Evolutionary conservation across 1,139 yeast genomes (phyloP), one percentile per base, ranked within the genome.

Genomic region (Chernovozyma sophiae-reginae): DNA sequence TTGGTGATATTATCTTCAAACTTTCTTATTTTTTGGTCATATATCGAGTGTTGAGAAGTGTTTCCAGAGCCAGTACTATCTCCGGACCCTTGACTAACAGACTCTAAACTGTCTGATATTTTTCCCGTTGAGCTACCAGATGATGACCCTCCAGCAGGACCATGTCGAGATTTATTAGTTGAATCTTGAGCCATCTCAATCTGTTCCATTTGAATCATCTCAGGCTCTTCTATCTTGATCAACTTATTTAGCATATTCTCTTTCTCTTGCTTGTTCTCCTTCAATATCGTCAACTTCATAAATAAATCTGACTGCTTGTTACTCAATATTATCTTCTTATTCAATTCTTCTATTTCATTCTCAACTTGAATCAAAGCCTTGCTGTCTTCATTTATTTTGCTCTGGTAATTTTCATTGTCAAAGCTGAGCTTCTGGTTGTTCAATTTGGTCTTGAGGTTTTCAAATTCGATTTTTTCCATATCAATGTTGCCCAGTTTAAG

Each of bases 251-350:
- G 43, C 1, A 63, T 60, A 3, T 49, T 46, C 27, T 50, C 51
- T 37, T 60, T 61, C 25, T 55, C 47, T 4, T 43, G 42, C 8
- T 55, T 48, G 33, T 69, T 66, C 31, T 69, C 74, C 15, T 52
- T 53, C 13, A 80, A 49, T 28, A 77, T 53, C 0, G 69, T 62
- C 2, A 76, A 49, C 45, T 72, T 76, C 0, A 85, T 79, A 41
- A 74, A 62, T 2, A 72, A 49, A 36, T 80, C 92, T 1, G 85
- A 68, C 49, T 79, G 83, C 43, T 72, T 72, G 45, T 76, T 80
- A 13, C 75, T 70, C 14, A 62, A 56, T 4, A 74, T 57, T 6
- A 85, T 64, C 30, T 74, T 70, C 16, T 67, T 68, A 39, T 75
- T 74, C 17, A 80, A 47, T 1, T 66, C 67, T 11, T 85, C 94